phyloP scores from a whole-genome alignment of 257 asterid genomes.

The Primulina tabacum region DNA sequence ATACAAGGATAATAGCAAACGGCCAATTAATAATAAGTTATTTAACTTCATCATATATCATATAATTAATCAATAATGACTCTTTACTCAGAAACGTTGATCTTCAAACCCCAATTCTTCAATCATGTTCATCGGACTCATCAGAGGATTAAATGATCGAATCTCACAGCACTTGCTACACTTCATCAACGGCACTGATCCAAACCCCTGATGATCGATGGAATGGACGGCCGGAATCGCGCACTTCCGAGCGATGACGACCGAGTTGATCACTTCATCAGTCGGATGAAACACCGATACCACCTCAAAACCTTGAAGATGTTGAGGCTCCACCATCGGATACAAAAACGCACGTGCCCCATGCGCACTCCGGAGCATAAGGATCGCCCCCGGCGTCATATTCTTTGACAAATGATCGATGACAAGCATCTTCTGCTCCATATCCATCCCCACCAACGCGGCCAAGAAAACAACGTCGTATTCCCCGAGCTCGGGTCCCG shows the following conservation, averaged over 20 bases:
- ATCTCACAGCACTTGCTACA: too few species aligned
- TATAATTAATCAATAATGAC: too few species aligned
- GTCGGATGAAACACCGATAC: conserved; percentile 76
- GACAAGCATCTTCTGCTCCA: conserved; percentile 50
- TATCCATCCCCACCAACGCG: conserved; percentile 84
- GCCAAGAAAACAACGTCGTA: conserved; percentile 88
- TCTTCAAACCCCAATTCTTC: too few species aligned
- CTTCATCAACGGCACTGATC: too few species aligned
- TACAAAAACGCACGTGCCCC: conserved; percentile 81
- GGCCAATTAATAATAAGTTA: too few species aligned
- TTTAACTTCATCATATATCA: too few species aligned
- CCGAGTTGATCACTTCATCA: conserved; percentile 88
- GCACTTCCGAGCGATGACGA: conserved; percentile 58
- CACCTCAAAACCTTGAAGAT: conserved; percentile 69
- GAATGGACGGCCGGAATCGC: not conserved
- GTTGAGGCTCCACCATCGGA: conserved; percentile 73
- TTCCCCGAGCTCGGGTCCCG: conserved; percentile 34
- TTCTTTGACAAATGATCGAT: conserved; percentile 50
- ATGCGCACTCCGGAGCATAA: conserved; percentile 87
- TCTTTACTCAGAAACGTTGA: too few species aligned
- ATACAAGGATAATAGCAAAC: too few species aligned
- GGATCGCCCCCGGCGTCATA: conserved; percentile 74
- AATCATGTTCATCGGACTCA: too few species aligned
- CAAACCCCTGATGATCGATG: not conserved
- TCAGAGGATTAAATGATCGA: too few species aligned